Evolutionary conservation across 2,329 filamentous ascomycete species (phyloP).

Genomic region (Aureobasidium sp.): DNA sequence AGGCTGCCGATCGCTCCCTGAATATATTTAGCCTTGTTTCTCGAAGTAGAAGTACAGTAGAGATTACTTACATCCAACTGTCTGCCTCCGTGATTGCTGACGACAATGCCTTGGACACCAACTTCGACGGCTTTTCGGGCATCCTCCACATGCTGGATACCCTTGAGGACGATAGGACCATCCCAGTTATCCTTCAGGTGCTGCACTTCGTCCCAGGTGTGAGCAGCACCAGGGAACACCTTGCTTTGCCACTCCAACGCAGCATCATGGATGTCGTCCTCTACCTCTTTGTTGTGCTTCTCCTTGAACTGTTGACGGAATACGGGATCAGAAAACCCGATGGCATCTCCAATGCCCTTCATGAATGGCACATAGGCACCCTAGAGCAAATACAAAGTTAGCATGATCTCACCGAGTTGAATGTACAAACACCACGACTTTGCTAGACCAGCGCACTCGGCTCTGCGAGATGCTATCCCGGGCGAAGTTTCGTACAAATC

Average conservation of each 20-base stretch:
- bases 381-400: background rate
- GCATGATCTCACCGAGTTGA: background rate
- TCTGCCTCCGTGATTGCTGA: conserved; percentile 48
- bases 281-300: conserved; percentile 30
- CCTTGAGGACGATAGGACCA: conserved; percentile 58
- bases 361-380: background rate
- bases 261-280: conserved; percentile 44
- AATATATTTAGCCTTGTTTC: background rate
- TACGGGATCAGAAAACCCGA: conserved; percentile 61
- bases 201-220: conserved; percentile 52
- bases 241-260: conserved; percentile 47
- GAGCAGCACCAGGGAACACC: conserved; percentile 36
- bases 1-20: conserved; percentile 41
- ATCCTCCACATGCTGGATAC: conserved; percentile 47
- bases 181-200: conserved; percentile 55
- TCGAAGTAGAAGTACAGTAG: background rate
- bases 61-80: conserved; percentile 37
- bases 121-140: conserved; percentile 38
- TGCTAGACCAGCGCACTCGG: background rate
- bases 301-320: conserved; percentile 53
- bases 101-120: conserved; percentile 44
- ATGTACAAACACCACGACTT: background rate
- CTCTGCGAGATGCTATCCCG: background rate
- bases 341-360: conserved; percentile 45
- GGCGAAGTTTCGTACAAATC: background rate